phyloP scores from a whole-genome alignment of 169 alveolate species.

The Hepatocystis sp. region DNA sequence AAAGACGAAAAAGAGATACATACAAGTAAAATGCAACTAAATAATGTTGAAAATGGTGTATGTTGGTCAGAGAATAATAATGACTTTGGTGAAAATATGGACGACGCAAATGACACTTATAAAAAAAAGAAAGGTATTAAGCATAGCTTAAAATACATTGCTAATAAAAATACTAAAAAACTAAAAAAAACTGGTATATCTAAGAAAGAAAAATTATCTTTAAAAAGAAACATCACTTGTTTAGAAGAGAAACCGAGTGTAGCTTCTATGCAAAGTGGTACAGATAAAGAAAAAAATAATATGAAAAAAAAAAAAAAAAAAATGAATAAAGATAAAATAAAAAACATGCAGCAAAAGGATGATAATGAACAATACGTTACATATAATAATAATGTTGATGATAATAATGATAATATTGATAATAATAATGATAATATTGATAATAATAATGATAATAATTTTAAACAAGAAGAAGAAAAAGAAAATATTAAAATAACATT shows the following conservation, averaged over 20 bases:
- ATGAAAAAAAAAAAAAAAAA: constrained; percentile 25
- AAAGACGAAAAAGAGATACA: no score
- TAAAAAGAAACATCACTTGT: background rate
- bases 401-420: constrained; percentile 40
- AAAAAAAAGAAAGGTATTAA: constrained; percentile 1
- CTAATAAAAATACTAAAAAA: constrained; percentile 3
- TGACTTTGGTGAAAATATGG: no score
- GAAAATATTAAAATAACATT: constrained; percentile 51
- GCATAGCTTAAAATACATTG: constrained; percentile 1
- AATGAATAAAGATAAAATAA: constrained; percentile 4
- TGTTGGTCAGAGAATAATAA: no score
- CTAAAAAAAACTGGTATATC: constrained; percentile 8
- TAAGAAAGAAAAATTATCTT: background rate
- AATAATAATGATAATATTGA: constrained; percentile 4
- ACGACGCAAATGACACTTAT: background rate
- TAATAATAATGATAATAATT: constrained; percentile 39
- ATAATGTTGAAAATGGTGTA: no score
- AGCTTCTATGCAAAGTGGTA: background rate
- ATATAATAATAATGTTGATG: constrained; percentile 37
- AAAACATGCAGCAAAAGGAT: constrained; percentile 5
- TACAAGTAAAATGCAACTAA: no score
- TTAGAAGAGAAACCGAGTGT: background rate
- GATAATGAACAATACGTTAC: constrained; percentile 12
- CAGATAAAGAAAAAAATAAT: background rate
- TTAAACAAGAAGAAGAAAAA: no score